A percentile compares a stretch with the other conserved stretches of the same genome.
phyloP scores from a whole-genome alignment of 805 yeast genomes.

The Metschnikowia drakensbergensis region DNA sequence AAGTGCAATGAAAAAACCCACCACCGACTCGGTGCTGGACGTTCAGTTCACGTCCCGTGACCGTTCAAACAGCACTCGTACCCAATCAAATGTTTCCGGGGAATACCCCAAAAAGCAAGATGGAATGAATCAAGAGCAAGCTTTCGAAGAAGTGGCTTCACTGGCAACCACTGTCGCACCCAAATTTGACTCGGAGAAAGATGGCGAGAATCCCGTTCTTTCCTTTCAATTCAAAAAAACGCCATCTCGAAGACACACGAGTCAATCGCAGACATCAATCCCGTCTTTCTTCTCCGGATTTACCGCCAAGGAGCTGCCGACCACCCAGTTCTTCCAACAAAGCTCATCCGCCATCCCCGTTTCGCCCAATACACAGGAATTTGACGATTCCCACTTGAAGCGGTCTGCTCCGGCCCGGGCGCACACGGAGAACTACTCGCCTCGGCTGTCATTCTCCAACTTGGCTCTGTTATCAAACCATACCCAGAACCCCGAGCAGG shows the following conservation, averaged over 20 bases:
- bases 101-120: not conserved
- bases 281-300: conserved; percentile 4
- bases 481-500: conserved; percentile 3
- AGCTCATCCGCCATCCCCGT: conserved; percentile 1
- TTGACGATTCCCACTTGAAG: not conserved
- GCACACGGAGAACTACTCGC: conserved; percentile 13
- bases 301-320: conserved; percentile 2
- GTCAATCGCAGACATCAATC: conserved; percentile 6
- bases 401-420: conserved; percentile 3
- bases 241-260: conserved; percentile 1
- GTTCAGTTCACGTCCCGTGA: not conserved
- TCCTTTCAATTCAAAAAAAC: conserved; percentile 8
- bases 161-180: not conserved
- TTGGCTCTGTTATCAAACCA: conserved; percentile 4
- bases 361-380: conserved; percentile 9
- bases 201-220: conserved; percentile 3
- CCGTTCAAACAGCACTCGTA: not conserved
- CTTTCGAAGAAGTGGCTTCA: too few species aligned
- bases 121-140: not conserved
- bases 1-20: not conserved
- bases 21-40: not conserved
- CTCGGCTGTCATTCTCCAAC: conserved; percentile 14
- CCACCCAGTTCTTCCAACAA: not conserved
- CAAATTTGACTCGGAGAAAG: not conserved
- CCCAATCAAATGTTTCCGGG: not conserved